These are phyloP conservation scores for Penicillium sp. DNA, from an alignment of 2,329 filamentous ascomycete genomes.

Conservation along the genomic window DNA sequence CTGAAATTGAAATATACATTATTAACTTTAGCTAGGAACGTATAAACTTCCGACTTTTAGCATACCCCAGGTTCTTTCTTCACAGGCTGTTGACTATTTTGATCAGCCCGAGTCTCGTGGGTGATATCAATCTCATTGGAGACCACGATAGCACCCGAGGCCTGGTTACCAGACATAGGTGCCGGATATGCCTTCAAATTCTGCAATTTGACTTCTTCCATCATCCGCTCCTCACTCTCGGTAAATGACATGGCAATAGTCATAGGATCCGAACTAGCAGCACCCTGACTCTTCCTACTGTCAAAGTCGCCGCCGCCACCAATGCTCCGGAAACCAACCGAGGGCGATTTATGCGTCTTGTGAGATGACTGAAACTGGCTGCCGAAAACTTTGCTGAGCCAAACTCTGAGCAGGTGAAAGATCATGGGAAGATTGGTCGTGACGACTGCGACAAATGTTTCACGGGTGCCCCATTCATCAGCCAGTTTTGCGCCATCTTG, in stretches of 20 bases:
- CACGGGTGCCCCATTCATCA: conserved; percentile 39
- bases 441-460: conserved; percentile 41
- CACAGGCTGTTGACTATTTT: not conserved
- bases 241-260: conserved; percentile 40
- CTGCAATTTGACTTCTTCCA: conserved; percentile 45
- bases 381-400: conserved; percentile 40
- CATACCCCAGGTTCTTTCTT: not conserved
- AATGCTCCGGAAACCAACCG: conserved; percentile 26
- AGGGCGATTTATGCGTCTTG: conserved; percentile 29
- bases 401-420: conserved; percentile 43
- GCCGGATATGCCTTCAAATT: conserved; percentile 28
- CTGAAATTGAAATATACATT: too few relatives aligned
- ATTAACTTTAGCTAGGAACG: not conserved
- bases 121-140: conserved; percentile 43
- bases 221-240: conserved; percentile 47
- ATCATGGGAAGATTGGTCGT: conserved; percentile 40
- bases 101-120: conserved; percentile 11
- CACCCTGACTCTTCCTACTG: conserved; percentile 32
- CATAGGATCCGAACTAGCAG: conserved; percentile 35
- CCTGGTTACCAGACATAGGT: conserved; percentile 9
- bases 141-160: conserved; percentile 39
- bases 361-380: conserved; percentile 39
- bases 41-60: not conserved
- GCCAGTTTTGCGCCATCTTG: conserved; percentile 32
- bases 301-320: conserved; percentile 23